Evolutionary conservation across 2,329 filamentous ascomycete species (phyloP), one percentile per base, ranked within the genome.

Genomic region (Exophiala sp.): DNA sequence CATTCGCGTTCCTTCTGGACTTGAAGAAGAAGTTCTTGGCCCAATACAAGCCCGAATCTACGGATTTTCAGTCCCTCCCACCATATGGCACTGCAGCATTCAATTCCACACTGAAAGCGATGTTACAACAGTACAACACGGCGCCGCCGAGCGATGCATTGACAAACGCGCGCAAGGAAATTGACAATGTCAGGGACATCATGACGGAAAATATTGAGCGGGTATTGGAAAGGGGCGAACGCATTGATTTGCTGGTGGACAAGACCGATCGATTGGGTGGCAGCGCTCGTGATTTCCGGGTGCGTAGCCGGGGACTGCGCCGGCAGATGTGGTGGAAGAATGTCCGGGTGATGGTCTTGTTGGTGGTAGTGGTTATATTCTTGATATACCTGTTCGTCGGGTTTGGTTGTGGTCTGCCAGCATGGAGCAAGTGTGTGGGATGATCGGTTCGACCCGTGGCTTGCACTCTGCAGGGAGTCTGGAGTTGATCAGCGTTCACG

Each of bases 251-350:
- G 60, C 73, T 98, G 39, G 90, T 98, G 18, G 90, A 97, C 68
- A 96, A 98, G 81, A 98, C 94, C 42, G 91, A 96, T 66, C 77
- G 89, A 37, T 70, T 98, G 32, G 93, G 91, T 11, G 88, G 87
- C 22, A 93, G 82, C 66, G 89, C 93, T 46, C 77, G 84, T 61
- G 93, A 98, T 66, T 98, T 98, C 66, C 76, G 93, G 45, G 83
- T 97, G 14, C 78, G 91, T 60, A 94, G 86, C 66, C 76, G 89
- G 21, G 89, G 88, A 1, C 69, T 98, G 61, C 86, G 93, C 73
- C 79, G 94, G 65, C 80, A 85, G 70, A 97, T 98, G 93, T 98
- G 93, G 93, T 97, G 91, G 91, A 97, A 97, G 82, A 97, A 98
- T 68, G 79, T 95, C 39, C 94, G 94, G 73, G 71, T 98, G 60